Base-by-base conservation (phyloP, 805 yeast species). In the Kazachstania taianensis region DNA sequence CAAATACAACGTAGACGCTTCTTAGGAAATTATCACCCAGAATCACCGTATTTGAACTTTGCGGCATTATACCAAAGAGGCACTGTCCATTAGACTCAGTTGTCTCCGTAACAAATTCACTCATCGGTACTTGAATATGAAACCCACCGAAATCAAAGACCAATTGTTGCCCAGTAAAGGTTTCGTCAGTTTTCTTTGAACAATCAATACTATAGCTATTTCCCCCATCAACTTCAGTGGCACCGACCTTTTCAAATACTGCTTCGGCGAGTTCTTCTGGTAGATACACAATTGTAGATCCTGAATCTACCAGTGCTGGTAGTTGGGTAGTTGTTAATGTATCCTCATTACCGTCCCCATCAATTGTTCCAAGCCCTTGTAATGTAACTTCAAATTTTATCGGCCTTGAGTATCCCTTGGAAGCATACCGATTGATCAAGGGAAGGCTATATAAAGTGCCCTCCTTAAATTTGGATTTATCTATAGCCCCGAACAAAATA, bases 401-500 rank as follows among this genome's bases (percentile, higher is more conserved):
- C 5, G 54, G 49, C 1, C 29, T 18, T 5, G 32, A 13, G 15
- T 40, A 42, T 5, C 56, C 55, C n/a, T 15, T 28, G 6, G 39
- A 31, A 28, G 25, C 35, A 17, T 43, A 39, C 7, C 43, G 37
- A 38, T 75, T 75, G 43, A 77, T 58, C 28, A 75, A 44, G 19
- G 79, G 78, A 6, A 78, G 52, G 1, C 73, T 57, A 22, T 63
- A 53, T 25, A 78, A 55, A 12, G 54, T 41, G 12, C 85, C 86
- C 2, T 59, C 40, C 0, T 57, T 36, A 52, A 72, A 78, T 56
- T 78, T 79, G 26, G 72, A 66, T 40, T 69, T 71, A 49, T 81
- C 89, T 19, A 76, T 68, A 20, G 78, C 92, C 32, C 92, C 89
- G 61, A 81, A 81, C 33, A 81, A 53, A 15, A 81, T 62, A n/a